These are phyloP conservation scores for Rhizopogon sp. DNA, from an alignment of 768 basidiomycete species.

Conservation along the genomic window DNA sequence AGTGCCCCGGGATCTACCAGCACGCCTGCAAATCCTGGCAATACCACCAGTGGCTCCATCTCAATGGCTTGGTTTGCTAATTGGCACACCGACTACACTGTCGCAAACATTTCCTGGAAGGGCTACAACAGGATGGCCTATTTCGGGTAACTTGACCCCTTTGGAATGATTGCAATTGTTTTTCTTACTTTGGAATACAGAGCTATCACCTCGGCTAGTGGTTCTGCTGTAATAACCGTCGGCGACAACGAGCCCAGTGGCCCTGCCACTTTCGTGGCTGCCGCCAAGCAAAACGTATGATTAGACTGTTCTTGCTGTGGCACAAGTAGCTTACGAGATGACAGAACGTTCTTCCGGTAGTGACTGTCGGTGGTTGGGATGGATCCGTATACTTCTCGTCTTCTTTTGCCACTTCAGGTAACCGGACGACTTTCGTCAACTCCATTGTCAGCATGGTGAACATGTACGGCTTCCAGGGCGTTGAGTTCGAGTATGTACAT, in stretches of 20 bases:
- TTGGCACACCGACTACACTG: conserved; percentile 49
- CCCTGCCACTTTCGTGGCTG: conserved; percentile 14
- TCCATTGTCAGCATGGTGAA: conserved; percentile 45
- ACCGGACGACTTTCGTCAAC: conserved; percentile 55
- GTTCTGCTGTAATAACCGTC: conserved; percentile 9
- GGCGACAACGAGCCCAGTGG: conserved; percentile 3
- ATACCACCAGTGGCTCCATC: conserved; percentile 24
- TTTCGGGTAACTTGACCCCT: conserved; percentile 38
- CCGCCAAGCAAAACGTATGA: conserved; percentile 21
- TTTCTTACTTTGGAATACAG: neutral
- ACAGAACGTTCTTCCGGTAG: conserved; percentile 50
- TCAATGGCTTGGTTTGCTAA: conserved; percentile 69
- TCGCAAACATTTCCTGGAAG: conserved; percentile 55
- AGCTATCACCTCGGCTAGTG: conserved; percentile 10
- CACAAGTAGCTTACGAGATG: neutral
- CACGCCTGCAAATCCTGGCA: neutral
- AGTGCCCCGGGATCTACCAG: conserved; percentile 6
- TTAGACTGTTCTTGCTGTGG: neutral
- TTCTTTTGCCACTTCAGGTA: conserved; percentile 46
- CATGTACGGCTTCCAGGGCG: conserved; percentile 50
- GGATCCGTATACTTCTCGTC: conserved; percentile 60
- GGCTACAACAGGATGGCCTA: conserved; percentile 67
- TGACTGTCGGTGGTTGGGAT: conserved; percentile 67
- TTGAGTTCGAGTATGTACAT: conserved; percentile 60
- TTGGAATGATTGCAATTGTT: too few species aligned